Conservation (phyloP, 164 flowering plant genomes). For the Tinospora cordifolia region DNA sequence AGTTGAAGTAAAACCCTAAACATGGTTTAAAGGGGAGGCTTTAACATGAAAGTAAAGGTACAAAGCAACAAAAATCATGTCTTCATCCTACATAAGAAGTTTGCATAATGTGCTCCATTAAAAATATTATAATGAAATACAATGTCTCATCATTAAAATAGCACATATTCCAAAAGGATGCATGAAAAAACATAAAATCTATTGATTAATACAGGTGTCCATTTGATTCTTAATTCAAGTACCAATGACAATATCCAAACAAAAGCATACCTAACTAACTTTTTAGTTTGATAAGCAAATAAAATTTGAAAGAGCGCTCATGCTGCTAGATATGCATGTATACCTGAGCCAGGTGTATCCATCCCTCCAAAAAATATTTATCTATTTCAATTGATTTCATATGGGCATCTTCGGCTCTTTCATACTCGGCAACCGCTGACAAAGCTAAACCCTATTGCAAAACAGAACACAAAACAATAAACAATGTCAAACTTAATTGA, state of each 20-base stretch:
- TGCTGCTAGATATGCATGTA: constrained; percentile 3
- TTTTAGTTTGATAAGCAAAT: background rate
- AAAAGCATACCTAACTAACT: background rate
- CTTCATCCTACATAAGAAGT: background rate
- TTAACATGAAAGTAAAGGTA: too few relatives aligned
- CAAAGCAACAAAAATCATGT: too few relatives aligned
- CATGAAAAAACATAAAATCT: too few relatives aligned
- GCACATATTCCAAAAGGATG: too few relatives aligned
- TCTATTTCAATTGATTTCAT: constrained; percentile 69
- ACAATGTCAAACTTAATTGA: background rate
- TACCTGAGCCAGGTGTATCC: constrained; percentile 90
- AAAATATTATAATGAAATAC: too few relatives aligned
- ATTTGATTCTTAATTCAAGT: background rate
- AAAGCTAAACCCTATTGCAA: constrained; percentile 66
- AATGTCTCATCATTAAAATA: too few relatives aligned
- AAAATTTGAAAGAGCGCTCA: background rate
- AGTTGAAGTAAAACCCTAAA: too few relatives aligned
- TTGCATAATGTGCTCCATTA: too few relatives aligned
- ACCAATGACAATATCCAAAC: background rate
- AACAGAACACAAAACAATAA: background rate
- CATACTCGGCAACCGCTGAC: constrained; percentile 77
- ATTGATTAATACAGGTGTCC: background rate
- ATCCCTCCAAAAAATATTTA: constrained; percentile 67
- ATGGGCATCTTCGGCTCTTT: constrained; percentile 80
- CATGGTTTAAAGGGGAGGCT: too few relatives aligned